Evolutionary conservation across 139 green algal genomes (phyloP), one percentile per base, ranked within the genome.

Genomic region (Pseudopediastrum boryanum): DNA sequence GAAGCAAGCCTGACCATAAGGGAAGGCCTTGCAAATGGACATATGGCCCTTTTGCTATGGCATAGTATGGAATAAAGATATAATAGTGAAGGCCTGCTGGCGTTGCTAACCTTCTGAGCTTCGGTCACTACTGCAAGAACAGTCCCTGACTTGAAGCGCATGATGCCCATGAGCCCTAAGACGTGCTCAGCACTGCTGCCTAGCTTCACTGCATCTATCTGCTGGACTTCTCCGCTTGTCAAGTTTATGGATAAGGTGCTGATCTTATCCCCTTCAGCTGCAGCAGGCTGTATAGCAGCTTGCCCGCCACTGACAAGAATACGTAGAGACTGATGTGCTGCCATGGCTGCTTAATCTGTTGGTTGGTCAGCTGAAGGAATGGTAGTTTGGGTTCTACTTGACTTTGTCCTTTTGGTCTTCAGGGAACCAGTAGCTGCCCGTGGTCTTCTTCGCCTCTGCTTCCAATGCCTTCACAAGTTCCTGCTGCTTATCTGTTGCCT

Each of bases 91-190:
- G n/a, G 2, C 0, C 16, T 31, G 63, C 63, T 43, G 63, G n/a
- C 2, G 36, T 2, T 71, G 63, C 50, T 31, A 50, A 77, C 90
- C 83, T 92, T 58, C 35, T 90, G 69, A 10, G 81, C 80, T 13
- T 70, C 73, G 10, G 89, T 94, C 27, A 95, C 68, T 9, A 92
- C 78, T 23, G 82, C 86, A 29, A 95, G 75, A 3, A 86, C 86
- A 4, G 42, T 75, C 2, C 81, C 81, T 0, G 63, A 70, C 43
- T 79, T 63, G 61, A 94, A 84, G 16, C 42, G 72, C 51, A 75
- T 63, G 3, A 61, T 31, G n/a, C 79, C 79, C 0, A 80, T 44
- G 27, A 92, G 16, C 2, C 84, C 90, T 38, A 90, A 77, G 36
- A 92, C 73, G 7, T 75, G 16, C 0, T 82, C 84, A 65, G 27